A percentile compares a stretch with the other conserved stretches of the same genome.
These are phyloP conservation scores for Puccinellia tenuiflora DNA, from an alignment of 176 grass and related monocot genomes.

Conservation along the genomic window DNA sequence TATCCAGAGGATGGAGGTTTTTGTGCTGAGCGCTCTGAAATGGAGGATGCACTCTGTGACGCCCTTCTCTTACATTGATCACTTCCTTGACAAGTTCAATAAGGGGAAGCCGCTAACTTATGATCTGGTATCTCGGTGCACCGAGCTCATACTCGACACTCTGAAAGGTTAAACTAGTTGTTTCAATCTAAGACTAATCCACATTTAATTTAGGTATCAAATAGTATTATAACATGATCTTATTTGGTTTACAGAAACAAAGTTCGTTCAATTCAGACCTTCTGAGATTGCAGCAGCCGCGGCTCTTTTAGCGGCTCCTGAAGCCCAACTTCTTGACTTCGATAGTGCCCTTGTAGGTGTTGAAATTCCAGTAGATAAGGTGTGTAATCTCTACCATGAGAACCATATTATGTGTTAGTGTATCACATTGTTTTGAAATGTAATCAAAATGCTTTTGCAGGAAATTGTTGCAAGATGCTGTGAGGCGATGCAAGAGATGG, in stretches of 20 bases:
- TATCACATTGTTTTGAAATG: background rate
- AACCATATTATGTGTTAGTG: background rate
- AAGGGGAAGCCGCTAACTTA: conserved; percentile 30
- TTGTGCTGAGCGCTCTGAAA: conserved; percentile 60
- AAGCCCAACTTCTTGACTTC: conserved; percentile 22
- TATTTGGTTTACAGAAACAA: conserved; percentile 45
- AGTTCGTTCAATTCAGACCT: conserved; percentile 69
- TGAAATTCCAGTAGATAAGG: conserved; percentile 57
- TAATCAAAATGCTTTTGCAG: conserved; percentile 23
- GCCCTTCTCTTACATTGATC: conserved; percentile 74
- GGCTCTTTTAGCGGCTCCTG: conserved; percentile 31
- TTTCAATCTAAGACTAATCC: background rate
- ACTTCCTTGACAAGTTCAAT: conserved; percentile 62
- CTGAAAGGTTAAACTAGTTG: conserved; percentile 48
- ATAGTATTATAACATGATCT: background rate
- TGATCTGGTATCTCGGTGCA: conserved; percentile 36
- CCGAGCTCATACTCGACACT: conserved; percentile 51
- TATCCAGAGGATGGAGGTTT: conserved; percentile 66
- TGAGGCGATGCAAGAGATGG: conserved; percentile 48
- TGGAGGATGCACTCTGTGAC: conserved; percentile 79
- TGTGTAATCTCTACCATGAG: conserved; percentile 2
- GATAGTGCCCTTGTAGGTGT: conserved; percentile 29
- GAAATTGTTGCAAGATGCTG: conserved; percentile 52
- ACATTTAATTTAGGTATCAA: background rate
- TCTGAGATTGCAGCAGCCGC: conserved; percentile 74